Evolutionary conservation across 768 basidiomycete species (phyloP).

Genomic region (Xerocomus brunneocitrinus): DNA sequence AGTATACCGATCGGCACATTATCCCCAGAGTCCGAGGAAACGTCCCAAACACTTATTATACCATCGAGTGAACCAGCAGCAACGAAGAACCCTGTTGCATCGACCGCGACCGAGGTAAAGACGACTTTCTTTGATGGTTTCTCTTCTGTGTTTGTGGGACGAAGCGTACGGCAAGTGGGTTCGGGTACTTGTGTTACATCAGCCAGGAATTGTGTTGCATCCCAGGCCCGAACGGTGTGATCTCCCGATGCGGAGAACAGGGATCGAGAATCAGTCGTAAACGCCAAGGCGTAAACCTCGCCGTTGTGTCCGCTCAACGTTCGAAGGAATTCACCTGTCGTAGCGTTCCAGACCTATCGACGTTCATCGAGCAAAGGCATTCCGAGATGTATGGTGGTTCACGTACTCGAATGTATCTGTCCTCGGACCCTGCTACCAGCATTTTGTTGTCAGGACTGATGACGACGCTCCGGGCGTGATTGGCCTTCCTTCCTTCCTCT

Average conservation of each 20-base stretch:
- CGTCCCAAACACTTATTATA: conserved; percentile 49
- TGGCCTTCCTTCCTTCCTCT: conserved; percentile 16
- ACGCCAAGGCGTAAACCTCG: conserved; percentile 35
- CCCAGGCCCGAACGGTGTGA: conserved; percentile 34
- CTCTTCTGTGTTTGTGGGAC: conserved; percentile 12
- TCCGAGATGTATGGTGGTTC: background rate
- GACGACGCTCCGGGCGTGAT: conserved; percentile 30
- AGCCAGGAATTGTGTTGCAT: conserved; percentile 22
- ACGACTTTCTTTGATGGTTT: conserved; percentile 20
- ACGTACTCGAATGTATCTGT: conserved; percentile 31
- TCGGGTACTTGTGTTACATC: conserved; percentile 18
- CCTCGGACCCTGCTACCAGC: conserved; percentile 33
- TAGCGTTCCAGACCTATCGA: conserved; percentile 25
- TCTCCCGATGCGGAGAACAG: conserved; percentile 37
- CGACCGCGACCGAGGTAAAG: conserved; percentile 29
- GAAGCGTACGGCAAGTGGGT: conserved; percentile 18
- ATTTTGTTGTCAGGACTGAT: conserved; percentile 30
- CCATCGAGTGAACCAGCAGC: conserved; percentile 53
- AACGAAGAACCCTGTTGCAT: conserved; percentile 36
- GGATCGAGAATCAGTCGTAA: conserved; percentile 31
- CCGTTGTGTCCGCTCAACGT: conserved; percentile 31
- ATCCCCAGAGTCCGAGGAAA: conserved; percentile 33
- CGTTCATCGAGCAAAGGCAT: conserved; percentile 1
- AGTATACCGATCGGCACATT: conserved; percentile 20
- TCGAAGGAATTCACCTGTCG: conserved; percentile 25